Percentiles rank a stretch among this genome's conserved stretches.
Evolutionary conservation across 2,329 filamentous ascomycete species (phyloP).

Genomic region (Macroventuria anomochaeta): DNA sequence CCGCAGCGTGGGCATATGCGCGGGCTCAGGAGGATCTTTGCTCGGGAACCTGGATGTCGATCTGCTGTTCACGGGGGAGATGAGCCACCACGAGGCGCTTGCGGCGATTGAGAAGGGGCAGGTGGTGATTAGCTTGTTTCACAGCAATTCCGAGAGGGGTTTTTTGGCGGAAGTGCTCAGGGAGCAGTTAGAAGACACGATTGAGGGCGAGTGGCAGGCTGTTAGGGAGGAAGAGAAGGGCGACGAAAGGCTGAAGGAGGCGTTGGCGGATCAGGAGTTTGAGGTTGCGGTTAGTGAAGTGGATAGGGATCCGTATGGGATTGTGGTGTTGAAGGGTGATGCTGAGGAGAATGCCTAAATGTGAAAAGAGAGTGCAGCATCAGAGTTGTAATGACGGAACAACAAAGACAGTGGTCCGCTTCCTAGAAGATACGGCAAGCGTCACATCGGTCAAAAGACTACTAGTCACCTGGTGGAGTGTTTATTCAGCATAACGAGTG

Average conservation of each 20-base stretch:
- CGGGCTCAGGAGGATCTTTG: slow-evolving; percentile 82
- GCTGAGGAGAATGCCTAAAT: slow-evolving; percentile 20
- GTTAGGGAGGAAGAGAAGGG: slow-evolving; percentile 54
- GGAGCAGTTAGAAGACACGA: slow-evolving; percentile 65
- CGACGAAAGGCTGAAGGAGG: slow-evolving; percentile 53
- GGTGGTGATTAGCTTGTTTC: slow-evolving; percentile 84
- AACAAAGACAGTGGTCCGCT: too few species aligned
- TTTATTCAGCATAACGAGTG: background rate
- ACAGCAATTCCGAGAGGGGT: slow-evolving; percentile 89
- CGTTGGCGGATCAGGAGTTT: slow-evolving; percentile 61
- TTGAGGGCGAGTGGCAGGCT: slow-evolving; percentile 64
- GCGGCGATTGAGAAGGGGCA: slow-evolving; percentile 83
- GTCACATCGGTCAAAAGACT: too few species aligned
- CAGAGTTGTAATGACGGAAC: too few species aligned
- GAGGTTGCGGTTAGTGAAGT: slow-evolving; percentile 76
- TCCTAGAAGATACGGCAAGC: too few species aligned
- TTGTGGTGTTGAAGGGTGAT: slow-evolving; percentile 53
- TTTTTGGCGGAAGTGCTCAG: slow-evolving; percentile 78
- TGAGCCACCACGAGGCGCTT: slow-evolving; percentile 91
- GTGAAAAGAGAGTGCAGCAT: too few species aligned
- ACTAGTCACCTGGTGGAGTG: too few species aligned
- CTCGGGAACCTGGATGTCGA: slow-evolving; percentile 75
- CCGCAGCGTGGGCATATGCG: slow-evolving; percentile 80
- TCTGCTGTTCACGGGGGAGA: slow-evolving; percentile 87
- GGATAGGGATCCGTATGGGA: slow-evolving; percentile 88